A percentile compares a stretch with the other conserved stretches of the same genome.
Conservation (phyloP, 495 filamentous ascomycete genomes). For the Cercophora newfieldiana region DNA sequence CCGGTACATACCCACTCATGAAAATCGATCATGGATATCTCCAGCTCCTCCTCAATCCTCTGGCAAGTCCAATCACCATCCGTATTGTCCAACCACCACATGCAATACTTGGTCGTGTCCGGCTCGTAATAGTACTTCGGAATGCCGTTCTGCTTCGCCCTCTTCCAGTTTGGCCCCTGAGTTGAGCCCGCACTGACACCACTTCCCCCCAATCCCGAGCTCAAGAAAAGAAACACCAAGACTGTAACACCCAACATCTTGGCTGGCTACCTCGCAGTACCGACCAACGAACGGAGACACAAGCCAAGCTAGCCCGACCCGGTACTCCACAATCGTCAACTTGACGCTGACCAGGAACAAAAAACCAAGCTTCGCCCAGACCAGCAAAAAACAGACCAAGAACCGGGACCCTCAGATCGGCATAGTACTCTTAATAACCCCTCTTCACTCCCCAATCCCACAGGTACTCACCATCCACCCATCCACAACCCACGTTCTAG, state of each 20-base stretch:
- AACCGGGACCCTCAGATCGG: too few species aligned
- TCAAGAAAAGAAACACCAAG: neutral
- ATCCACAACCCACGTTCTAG: neutral
- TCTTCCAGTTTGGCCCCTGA: neutral
- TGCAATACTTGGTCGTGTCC: constrained; percentile 2
- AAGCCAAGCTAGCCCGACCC: too few species aligned
- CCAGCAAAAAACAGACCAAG: too few species aligned
- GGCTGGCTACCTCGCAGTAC: neutral
- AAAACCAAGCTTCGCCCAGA: too few species aligned
- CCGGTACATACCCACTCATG: neutral
- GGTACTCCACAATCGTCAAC: too few species aligned
- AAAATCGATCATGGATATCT: constrained; percentile 7
- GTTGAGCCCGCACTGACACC: neutral
- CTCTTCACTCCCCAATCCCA: neutral
- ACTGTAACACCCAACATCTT: neutral
- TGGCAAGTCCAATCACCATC: constrained; percentile 4
- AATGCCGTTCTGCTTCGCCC: neutral
- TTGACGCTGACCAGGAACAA: too few species aligned
- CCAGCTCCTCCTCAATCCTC: neutral
- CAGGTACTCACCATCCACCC: neutral
- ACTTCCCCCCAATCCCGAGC: neutral
- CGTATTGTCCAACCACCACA: constrained; percentile 9
- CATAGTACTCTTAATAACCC: neutral
- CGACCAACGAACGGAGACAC: too few species aligned
- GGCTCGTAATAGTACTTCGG: constrained; percentile 2